Conservation (phyloP, 1,284 basidiomycete species). For the Cystobasidium sp. region DNA sequence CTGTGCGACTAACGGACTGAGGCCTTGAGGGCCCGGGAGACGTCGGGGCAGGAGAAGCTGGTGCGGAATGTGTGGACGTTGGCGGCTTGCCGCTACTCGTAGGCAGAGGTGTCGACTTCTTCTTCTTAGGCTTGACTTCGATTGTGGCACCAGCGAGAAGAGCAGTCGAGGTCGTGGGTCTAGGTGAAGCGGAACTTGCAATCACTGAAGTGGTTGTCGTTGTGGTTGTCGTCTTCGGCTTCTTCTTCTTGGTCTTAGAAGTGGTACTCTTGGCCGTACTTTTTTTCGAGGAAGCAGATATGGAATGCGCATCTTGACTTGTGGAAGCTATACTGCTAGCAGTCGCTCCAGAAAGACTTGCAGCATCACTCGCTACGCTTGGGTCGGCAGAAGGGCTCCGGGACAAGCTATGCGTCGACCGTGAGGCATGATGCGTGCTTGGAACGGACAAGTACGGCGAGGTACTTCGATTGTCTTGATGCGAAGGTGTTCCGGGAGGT, state of each 20-base stretch:
- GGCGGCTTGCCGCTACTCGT: slow-evolving; percentile 23
- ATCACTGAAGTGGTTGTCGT: background rate
- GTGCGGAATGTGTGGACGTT: too few species aligned
- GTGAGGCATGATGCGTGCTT: background rate
- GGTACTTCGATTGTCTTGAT: background rate
- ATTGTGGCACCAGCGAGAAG: too few species aligned
- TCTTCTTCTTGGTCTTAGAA: slow-evolving; percentile 31
- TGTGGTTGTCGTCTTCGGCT: slow-evolving; percentile 2
- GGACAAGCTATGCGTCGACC: background rate
- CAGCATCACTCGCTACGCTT: slow-evolving; percentile 12
- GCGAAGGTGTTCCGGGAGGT: background rate
- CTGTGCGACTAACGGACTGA: background rate
- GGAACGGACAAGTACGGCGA: slow-evolving; percentile 2
- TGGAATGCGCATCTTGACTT: slow-evolving; percentile 19
- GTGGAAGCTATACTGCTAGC: slow-evolving; percentile 24
- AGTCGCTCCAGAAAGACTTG: slow-evolving; percentile 26
- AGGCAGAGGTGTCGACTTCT: slow-evolving; percentile 6
- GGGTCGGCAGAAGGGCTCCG: slow-evolving; percentile 23
- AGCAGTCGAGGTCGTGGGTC: background rate
- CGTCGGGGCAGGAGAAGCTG: background rate
- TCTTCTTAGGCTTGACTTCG: slow-evolving; percentile 5
- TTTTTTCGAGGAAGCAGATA: slow-evolving; percentile 7
- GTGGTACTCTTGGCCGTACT: slow-evolving; percentile 11
- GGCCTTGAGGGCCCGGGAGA: background rate
- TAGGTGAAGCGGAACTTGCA: background rate